Conservation (phyloP, 1,284 basidiomycete species). For the Heimioporus retisporus region DNA sequence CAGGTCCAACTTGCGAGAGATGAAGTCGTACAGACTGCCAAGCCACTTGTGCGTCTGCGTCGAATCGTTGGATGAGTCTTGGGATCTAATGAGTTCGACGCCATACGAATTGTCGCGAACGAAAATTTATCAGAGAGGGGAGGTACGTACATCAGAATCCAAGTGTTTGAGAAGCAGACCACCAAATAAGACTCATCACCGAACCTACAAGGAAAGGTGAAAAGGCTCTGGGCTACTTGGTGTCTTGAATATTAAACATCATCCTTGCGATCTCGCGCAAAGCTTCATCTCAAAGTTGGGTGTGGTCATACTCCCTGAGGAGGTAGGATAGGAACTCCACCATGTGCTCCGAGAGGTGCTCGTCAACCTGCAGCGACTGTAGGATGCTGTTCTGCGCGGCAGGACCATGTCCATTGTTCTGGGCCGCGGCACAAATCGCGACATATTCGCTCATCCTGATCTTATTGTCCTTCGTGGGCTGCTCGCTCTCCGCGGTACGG, state of each 20-base stretch:
- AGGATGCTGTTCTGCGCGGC: conserved; percentile 93
- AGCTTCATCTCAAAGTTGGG: conserved; percentile 92
- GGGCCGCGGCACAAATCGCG: conserved; percentile 93
- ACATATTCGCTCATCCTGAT: conserved; percentile 87
- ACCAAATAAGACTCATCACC: conserved; percentile 86
- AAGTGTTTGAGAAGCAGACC: conserved; percentile 87
- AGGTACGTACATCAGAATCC: conserved; percentile 86
- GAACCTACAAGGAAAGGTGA: conserved; percentile 89
- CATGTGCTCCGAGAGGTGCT: conserved; percentile 95
- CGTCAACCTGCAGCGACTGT: conserved; percentile 94
- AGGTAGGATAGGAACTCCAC: conserved; percentile 90
- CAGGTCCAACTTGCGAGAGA: conserved; percentile 90
- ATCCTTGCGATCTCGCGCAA: conserved; percentile 87
- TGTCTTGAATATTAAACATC: conserved; percentile 85
- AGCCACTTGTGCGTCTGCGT: conserved; percentile 86
- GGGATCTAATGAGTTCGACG: conserved; percentile 81
- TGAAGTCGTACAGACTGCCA: conserved; percentile 83
- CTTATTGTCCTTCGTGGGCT: conserved; percentile 85
- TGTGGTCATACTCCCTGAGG: conserved; percentile 90
- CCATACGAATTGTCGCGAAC: conserved; percentile 49
- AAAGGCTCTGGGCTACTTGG: conserved; percentile 90
- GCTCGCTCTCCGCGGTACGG: conserved; percentile 87
- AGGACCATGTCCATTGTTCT: conserved; percentile 89
- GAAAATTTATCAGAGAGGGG: neutral
- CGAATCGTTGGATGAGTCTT: conserved; percentile 57